These are phyloP conservation scores for Umbelopsis sp. DNA, from an alignment of 371 early-diverging fungal species.

Conservation along the genomic window DNA sequence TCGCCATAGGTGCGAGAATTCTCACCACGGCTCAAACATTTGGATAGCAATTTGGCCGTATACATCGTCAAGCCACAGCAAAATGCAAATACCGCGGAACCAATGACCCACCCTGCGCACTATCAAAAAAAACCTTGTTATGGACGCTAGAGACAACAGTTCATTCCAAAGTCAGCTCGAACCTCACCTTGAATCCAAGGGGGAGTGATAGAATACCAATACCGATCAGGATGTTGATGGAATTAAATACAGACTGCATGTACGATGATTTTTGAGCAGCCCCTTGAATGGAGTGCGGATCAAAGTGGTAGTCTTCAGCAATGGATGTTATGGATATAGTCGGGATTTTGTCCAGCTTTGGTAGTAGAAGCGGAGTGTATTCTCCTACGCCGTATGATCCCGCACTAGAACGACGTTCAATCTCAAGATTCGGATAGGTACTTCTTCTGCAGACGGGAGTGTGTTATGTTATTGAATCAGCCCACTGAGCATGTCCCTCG, in stretches of 20 bases:
- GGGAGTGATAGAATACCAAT: constrained; percentile 62
- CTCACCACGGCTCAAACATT: constrained; percentile 58
- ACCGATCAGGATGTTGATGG: constrained; percentile 68
- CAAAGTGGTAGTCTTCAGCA: constrained; percentile 38
- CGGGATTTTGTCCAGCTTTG: constrained; percentile 26
- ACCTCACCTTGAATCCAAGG: constrained; percentile 57
- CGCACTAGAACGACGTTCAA: constrained; percentile 6
- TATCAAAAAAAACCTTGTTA: constrained; percentile 17
- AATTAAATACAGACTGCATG: constrained; percentile 56
- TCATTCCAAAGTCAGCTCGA: not conserved
- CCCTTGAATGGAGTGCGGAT: constrained; percentile 21
- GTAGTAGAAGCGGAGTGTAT: constrained; percentile 14
- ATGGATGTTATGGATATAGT: constrained; percentile 33
- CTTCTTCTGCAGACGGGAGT: not conserved
- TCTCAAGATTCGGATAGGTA: not conserved
- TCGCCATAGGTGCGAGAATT: constrained; percentile 66
- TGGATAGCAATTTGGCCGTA: constrained; percentile 67
- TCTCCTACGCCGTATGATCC: constrained; percentile 12
- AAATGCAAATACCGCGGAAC: constrained; percentile 56
- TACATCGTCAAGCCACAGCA: constrained; percentile 62
- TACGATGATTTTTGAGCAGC: constrained; percentile 44
- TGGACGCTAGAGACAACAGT: too few relatives aligned
- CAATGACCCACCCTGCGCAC: constrained; percentile 68
- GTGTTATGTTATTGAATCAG: not conserved
- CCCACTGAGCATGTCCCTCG: not conserved